phyloP scores from a whole-genome alignment of 305 asterid genomes.

The Plantago rigida region DNA sequence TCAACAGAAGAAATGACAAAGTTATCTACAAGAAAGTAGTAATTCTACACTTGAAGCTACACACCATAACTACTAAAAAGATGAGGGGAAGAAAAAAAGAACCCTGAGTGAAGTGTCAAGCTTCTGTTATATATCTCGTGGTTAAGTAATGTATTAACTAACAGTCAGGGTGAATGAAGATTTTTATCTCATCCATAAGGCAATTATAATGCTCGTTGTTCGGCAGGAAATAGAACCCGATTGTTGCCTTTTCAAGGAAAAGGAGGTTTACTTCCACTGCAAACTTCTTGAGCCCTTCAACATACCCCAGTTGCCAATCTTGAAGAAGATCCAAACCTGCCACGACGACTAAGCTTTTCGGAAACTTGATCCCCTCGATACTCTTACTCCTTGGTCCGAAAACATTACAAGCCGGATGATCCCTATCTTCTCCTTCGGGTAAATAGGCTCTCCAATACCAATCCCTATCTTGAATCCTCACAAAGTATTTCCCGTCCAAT shows the following conservation, averaged over 20 bases:
- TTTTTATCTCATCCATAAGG: slow-evolving; percentile 48
- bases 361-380: slow-evolving; percentile 36
- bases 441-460: slow-evolving; percentile 67
- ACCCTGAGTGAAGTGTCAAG: slow-evolving; percentile 29
- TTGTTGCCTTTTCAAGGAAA: slow-evolving; percentile 47
- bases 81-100: slow-evolving; percentile 2
- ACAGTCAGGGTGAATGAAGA: slow-evolving; percentile 45
- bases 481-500: slow-evolving; percentile 56
- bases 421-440: slow-evolving; percentile 60
- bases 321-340: slow-evolving; percentile 57
- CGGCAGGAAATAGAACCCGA: slow-evolving; percentile 62
- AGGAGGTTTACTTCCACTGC: slow-evolving; percentile 49
- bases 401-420: slow-evolving; percentile 57
- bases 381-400: slow-evolving; percentile 41
- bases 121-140: slow-evolving; percentile 34
- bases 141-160: slow-evolving; percentile 29
- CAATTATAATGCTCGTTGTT: slow-evolving; percentile 47
- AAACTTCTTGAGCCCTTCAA: slow-evolving; percentile 42
- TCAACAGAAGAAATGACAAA: slow-evolving; percentile 21
- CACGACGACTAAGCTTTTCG: slow-evolving; percentile 50
- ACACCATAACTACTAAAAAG: slow-evolving; percentile 30
- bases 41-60: slow-evolving; percentile 33
- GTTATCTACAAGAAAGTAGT: slow-evolving; percentile 23
- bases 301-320: slow-evolving; percentile 57
- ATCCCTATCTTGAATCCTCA: slow-evolving; percentile 51